Base-by-base conservation (phyloP, 1,139 yeast species). In the Nakaseomyces uthaithaninus region DNA sequence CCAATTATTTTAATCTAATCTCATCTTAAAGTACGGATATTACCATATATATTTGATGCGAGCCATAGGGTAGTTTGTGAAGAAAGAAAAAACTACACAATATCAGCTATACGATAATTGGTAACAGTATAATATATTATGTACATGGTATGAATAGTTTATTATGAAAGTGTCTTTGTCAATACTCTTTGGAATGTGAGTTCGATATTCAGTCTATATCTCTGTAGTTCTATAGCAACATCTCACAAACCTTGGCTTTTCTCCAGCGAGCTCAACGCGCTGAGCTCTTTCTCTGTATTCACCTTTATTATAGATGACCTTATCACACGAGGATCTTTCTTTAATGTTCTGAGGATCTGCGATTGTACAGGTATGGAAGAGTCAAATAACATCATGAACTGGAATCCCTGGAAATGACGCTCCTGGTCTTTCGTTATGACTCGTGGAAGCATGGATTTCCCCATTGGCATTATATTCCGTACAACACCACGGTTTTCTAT, bases 401-500 rank as follows among this genome's bases (percentile, higher is more conserved):
- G 91, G 46, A 80, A 81, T 2, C 96, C 97, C 59, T 85, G 89
- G 60, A 85, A 84, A 61, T 89, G 94, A 49, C 78, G 73, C 60
- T 87, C 95, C 59, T 89, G 94, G 57, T 86, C 87, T 59, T 84
- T 85, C 53, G 80, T 77, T 64, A 85, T 73, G 49, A 89, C 75
- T 52, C 77, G 80, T 14, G 97, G 96, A 43, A 91, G 72, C 28
- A 79, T 79, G 46, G 75, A 74, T 38, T 80, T 74, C 1, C 96
- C 96, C 63, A 87, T 66, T 49, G 89, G 81, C 41, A 83, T 75
- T 40, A 89, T 75, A 48, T 77, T 80, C 59, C 97, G 75, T 35
- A 91, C 77, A 14, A 91, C 87, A 39, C 98, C 98, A 71, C 95
- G 84, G 63, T 91, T 87, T 48, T 80, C 76, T 46, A 91, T 74